Base-by-base conservation (phyloP, 768 basidiomycete species). In the Cystoderma amianthinum region DNA sequence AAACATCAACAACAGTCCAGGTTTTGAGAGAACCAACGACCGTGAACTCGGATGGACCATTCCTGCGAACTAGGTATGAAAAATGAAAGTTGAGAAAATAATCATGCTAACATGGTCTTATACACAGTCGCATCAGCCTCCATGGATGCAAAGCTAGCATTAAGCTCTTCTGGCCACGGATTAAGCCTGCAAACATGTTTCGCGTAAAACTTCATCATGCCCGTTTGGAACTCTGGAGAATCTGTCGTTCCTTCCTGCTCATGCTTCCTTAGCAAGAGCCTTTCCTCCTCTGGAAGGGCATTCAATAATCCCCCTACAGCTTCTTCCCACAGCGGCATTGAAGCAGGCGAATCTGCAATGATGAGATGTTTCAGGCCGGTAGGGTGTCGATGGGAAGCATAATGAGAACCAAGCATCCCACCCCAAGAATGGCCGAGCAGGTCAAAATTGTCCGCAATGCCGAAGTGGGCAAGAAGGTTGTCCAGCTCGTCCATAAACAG, bases 401-500 rank as follows among this genome's bases (percentile, higher is more conserved):
- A n/a, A n/a, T n/a, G n/a, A n/a, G n/a, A n/a, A n/a, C n/a, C n/a
- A n/a, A n/a, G n/a, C n/a, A n/a, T n/a, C n/a, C n/a, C n/a, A n/a
- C n/a, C n/a, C n/a, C 61, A 64, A 17, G 74, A 78, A 36, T 80
- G 76, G 1, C 75, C 78, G 9, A 75, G 48, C 3, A 78, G 36
- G 48, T 70, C 60, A 45, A 69, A 80, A 21, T 69, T 52, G 36
- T 59, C 60, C 28, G 57, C 46, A 43, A 78, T 66, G 2, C 55
- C 63, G 37, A 79, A 58, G 53, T 74, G 64, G 12, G 38, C 22
- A 34, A 79, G 47, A 6, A 78, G 55, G 51, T 63, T 67, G 41
- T 69, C 56, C 33, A 78, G 66, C 56, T 80, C 72, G 44, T 71
- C 62, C 47, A 74, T 55, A 59, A 77, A 78, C 4, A 79, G 61